Base-by-base conservation (phyloP, 495 filamentous ascomycete species). In the Aspergillus leporis region DNA sequence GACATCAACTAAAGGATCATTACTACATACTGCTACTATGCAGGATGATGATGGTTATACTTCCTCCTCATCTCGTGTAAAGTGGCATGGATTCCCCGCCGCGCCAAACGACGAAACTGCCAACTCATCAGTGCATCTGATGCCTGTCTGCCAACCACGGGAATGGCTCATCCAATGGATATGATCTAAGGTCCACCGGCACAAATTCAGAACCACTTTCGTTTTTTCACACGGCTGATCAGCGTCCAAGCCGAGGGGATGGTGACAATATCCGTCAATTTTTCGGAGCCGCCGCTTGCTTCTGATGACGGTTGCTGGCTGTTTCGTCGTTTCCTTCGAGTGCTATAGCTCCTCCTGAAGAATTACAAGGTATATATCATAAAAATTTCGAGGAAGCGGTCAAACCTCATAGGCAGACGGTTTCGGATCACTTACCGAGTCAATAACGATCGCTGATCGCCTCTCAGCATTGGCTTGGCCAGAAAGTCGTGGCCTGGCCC, bases 91-190 rank as follows among this genome's bases (percentile, higher is more conserved):
- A 53, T 62, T 61, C 63, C 63, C 63, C 63, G 63, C 60, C 60
- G 57, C 63, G 48, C 54, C 53, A 62, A 66, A 60, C 74, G 72
- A 72, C 65, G 63, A 64, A 83, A 83, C 72, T 91, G 90, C 87
- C 90, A 92, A 86, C 90, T 91, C 90, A 92, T 90, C 88, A 87
- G 75, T 90, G 87, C 90, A 87, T 90, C 81, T 81, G 77, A 76
- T 73, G 76, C 74, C 75, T 75, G 73, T 68, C 74, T 70, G 73
- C 70, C 69, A 76, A 73, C 65, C 53, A 58, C 34, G 49, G 63
- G 60, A 49, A 63, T 40, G 63, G 63, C 52, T 66, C 63, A 62
- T 61, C 70, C 68, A 70, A 65, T 59, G 65, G 38, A n/a, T 41
- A 41, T 61, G 52, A 4, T 34, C 53, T 25, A 46, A 41, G 58